A percentile compares a stretch with the other conserved stretches of the same genome.
Conservation (phyloP, 768 basidiomycete species). For the Mycena vulgaris region DNA sequence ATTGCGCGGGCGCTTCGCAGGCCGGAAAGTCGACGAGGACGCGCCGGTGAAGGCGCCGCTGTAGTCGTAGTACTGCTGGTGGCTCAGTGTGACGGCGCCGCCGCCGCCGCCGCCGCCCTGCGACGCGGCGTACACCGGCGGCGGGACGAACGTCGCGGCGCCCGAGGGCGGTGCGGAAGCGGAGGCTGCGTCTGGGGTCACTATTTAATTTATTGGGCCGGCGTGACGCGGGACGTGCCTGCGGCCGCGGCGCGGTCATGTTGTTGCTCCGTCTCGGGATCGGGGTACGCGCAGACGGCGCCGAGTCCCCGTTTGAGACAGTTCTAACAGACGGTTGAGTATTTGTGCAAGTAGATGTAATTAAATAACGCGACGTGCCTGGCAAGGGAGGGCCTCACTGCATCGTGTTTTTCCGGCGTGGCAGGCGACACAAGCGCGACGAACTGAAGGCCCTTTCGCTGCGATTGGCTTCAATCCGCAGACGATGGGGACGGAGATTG, state of each 20-base stretch:
- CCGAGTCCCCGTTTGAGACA: constrained; percentile 88
- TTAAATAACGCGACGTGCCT: constrained; percentile 59
- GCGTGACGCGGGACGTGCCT: constrained; percentile 45
- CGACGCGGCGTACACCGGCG: constrained; percentile 59
- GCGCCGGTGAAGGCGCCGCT: constrained; percentile 77
- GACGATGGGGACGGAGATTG: constrained; percentile 19
- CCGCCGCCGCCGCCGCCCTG: constrained; percentile 8
- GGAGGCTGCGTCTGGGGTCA: constrained; percentile 29
- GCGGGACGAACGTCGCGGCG: constrained; percentile 55
- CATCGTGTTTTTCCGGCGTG: constrained; percentile 89
- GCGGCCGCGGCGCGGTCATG: constrained; percentile 51
- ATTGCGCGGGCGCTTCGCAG: constrained; percentile 82
- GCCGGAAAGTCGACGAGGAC: constrained; percentile 84
- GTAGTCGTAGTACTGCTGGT: constrained; percentile 87
- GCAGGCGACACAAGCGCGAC: constrained; percentile 85
- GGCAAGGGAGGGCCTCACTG: constrained; percentile 86
- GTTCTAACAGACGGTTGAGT: constrained; percentile 67
- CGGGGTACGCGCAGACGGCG: constrained; percentile 80
- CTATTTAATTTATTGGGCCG: neutral
- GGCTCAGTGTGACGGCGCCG: constrained; percentile 24
- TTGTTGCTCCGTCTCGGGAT: constrained; percentile 72
- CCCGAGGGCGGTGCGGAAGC: neutral
- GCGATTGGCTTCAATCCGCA: constrained; percentile 35
- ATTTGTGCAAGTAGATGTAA: neutral
- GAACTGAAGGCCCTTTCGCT: constrained; percentile 88